A percentile compares a stretch with the other conserved stretches of the same genome.
Evolutionary conservation across 2,329 filamentous ascomycete species (phyloP).

Genomic region (Colletotrichum sp.): DNA sequence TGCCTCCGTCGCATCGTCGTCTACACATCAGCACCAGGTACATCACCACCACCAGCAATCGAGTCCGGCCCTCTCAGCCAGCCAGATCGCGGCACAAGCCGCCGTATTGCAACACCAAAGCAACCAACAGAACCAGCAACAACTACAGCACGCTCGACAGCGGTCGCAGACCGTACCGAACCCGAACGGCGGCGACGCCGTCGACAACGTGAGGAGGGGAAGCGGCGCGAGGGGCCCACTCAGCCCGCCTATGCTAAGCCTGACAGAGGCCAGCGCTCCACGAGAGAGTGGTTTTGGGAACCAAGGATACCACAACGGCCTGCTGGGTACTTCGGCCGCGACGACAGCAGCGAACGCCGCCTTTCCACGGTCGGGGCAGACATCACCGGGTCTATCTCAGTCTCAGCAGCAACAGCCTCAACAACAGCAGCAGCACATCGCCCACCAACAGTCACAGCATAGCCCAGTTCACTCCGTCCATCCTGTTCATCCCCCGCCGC

Average conservation of each 20-base stretch:
- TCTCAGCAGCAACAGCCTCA: slow-evolving; percentile 31
- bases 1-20: slow-evolving; percentile 40
- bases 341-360: slow-evolving; percentile 76
- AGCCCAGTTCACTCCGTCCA: neutral
- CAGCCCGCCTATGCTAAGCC: slow-evolving; percentile 66
- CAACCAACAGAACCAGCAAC: slow-evolving; percentile 31
- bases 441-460: slow-evolving; percentile 27
- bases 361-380: slow-evolving; percentile 69
- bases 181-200: slow-evolving; percentile 29
- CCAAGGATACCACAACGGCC: slow-evolving; percentile 64
- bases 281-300: slow-evolving; percentile 59
- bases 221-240: slow-evolving; percentile 55
- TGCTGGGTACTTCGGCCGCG: slow-evolving; percentile 66
- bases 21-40: slow-evolving; percentile 4
- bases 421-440: slow-evolving; percentile 32
- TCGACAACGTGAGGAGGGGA: slow-evolving; percentile 39
- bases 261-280: slow-evolving; percentile 69
- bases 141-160: slow-evolving; percentile 60
- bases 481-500: slow-evolving; percentile 39
- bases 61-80: slow-evolving; percentile 59
- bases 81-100: slow-evolving; percentile 80
- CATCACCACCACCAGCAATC: slow-evolving; percentile 18
- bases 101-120: slow-evolving; percentile 72
- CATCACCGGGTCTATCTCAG: slow-evolving; percentile 49
- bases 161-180: slow-evolving; percentile 77